Evolutionary conservation across 2,329 filamentous ascomycete species (phyloP), one percentile per base, ranked within the genome.

Genomic region (Diaporthe velutina): DNA sequence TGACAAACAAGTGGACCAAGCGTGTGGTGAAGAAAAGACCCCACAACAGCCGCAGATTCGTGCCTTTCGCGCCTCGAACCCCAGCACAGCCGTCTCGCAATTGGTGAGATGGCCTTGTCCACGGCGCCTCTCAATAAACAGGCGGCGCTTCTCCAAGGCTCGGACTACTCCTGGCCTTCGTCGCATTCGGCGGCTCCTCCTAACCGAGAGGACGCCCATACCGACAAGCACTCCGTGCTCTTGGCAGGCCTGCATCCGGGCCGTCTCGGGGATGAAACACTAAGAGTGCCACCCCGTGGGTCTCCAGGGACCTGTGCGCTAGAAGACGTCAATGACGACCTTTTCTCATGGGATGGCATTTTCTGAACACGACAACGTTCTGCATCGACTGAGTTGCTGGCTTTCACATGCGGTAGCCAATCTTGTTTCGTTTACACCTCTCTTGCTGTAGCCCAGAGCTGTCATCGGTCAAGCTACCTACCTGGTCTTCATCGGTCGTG

Each of bases 191-290:
- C n/a, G n/a, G n/a, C n/a, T n/a, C n/a, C n/a, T n/a, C n/a, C n/a
- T n/a, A n/a, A n/a, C n/a, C n/a, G n/a, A n/a, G 54, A 22, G 25
- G 5, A 25, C 12, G 48, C 9, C 54, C 54, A 57, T n/a, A n/a
- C 52, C 52, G 33, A 30, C 52, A 55, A 2, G 15, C 58, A 42
- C 22, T 61, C 22, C 12, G 30, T 13, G 33, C 40, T 28, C 61
- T 67, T 67, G 61, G 61, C 61, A 10, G 28, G 19, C 28, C 61
- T 22, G 42, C 28, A 25, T 15, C 42, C n/a, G 30, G 64, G 45
- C 64, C 64, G 64, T 38, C 48, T 28, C 33, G 45, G 64, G 64
- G 45, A 10, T 67, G 64, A 67, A 67, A 67, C 64, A 35, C 64
- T 52, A 67, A 7, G 30, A 52, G 45, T 67, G 45, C 45, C 45